Base-by-base conservation (phyloP, 306 rosid species). In the Gynostemma pentaphyllum region DNA sequence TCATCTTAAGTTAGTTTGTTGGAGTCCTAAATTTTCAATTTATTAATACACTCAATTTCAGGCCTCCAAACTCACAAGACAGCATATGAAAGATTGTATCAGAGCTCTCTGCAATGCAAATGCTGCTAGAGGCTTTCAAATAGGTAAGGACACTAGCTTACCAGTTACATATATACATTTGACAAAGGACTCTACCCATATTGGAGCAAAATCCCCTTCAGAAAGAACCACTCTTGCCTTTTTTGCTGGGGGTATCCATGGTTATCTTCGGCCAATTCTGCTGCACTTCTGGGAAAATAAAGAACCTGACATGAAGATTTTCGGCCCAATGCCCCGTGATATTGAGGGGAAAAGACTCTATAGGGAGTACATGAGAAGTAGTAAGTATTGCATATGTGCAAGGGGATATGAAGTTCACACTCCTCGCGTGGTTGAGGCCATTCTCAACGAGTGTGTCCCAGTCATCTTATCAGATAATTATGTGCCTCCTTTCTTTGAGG, bases 381-480 rank as follows among this genome's bases (percentile, higher is more conserved):
- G 96, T 79, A 91, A 80, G 75, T 87, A 83, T 32, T 91, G 96
- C 79, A 74, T 87, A 60, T 91, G 96, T 60, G 91, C 97, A 51
- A 75, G 89, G 74, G 97, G 95, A 14, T 79, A 87, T 40, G 91
- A 91, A 70, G 97, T 91, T 48, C 82, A 91, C 72, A 71, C 75
- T 2, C 96, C 96, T 51, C 66, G 96, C 74, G 72, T 91, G 12
- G 83, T 91, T 27, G 97, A 91, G 62, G 75, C 86, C 61, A 81
- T 84, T 64, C 67, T 75, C 62, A 69, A 67, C 15, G 84, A 74
- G 63, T 81, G 89, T 54, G 84, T 84, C n/a, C 88, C 94, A 0
- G 86, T 78, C 39, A 72, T 81, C 27, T 66, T 82, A 37, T 73
- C 79, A 5, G 83, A 78, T 23, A 73, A 75, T 62, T 78, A 78